Conservation (phyloP, 2,329 filamentous ascomycete genomes). For the Trichoderma semiorbis region DNA sequence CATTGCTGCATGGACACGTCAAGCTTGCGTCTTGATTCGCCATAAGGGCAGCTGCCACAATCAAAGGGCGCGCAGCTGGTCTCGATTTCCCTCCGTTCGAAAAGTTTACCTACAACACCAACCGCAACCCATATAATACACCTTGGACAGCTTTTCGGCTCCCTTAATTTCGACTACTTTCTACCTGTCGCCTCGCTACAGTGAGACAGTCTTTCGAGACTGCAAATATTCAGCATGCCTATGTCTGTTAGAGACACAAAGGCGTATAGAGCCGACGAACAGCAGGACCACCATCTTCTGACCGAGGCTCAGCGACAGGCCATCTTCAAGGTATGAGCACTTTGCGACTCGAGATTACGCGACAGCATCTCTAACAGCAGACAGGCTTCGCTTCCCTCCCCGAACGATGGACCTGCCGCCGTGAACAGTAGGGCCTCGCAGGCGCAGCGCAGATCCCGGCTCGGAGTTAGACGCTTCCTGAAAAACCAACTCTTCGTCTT, state of each 20-base stretch:
- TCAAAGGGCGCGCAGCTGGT: neutral
- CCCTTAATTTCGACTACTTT: neutral
- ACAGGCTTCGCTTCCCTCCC: constrained; percentile 37
- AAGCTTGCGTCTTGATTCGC: neutral
- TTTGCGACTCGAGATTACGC: neutral
- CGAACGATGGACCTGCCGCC: constrained; percentile 30
- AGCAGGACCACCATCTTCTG: constrained; percentile 32
- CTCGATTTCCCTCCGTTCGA: neutral
- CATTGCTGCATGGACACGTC: constrained; percentile 12
- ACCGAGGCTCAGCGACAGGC: constrained; percentile 36
- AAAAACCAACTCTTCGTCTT: constrained; percentile 61
- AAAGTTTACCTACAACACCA: neutral
- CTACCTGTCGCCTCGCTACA: neutral
- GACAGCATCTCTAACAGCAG: constrained; percentile 18
- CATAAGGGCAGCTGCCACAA: constrained; percentile 1
- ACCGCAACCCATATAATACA: neutral
- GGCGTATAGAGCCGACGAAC: constrained; percentile 41
- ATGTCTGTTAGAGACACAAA: constrained; percentile 36
- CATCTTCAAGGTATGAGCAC: constrained; percentile 34
- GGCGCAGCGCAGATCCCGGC: constrained; percentile 37
- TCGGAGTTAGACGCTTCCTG: constrained; percentile 61
- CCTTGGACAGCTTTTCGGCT: neutral
- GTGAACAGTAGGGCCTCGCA: constrained; percentile 24
- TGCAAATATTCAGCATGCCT: constrained; percentile 32
- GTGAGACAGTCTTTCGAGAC: constrained; percentile 29